These are phyloP conservation scores for Abrus precatorius DNA, from an alignment of 306 rosid species.

Conservation along the genomic window DNA sequence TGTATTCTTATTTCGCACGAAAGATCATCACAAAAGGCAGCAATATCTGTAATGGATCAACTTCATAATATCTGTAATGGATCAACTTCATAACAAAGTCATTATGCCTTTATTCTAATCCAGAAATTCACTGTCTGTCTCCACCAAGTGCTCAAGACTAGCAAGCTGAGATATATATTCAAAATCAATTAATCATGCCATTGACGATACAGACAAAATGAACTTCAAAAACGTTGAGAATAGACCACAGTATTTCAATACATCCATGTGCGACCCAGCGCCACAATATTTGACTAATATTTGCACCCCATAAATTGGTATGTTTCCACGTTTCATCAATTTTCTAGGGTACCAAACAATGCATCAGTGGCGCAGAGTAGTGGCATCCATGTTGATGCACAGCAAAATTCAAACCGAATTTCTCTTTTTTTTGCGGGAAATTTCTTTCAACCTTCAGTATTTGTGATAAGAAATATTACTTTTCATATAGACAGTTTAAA, in stretches of 20 bases:
- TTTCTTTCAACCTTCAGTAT: slow-evolving; percentile 17
- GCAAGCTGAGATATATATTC: no score
- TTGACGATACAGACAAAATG: background rate
- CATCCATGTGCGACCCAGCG: background rate
- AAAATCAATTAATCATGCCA: background rate
- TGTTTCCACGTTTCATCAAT: slow-evolving; percentile 34
- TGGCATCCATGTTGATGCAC: no score
- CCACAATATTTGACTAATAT: slow-evolving; percentile 38
- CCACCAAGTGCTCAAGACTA: background rate
- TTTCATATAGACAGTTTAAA: background rate
- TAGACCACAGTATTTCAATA: background rate
- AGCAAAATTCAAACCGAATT: background rate
- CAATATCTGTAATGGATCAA: background rate
- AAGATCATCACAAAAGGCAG: background rate
- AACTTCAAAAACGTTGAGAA: background rate
- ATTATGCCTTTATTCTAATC: background rate
- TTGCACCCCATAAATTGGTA: background rate
- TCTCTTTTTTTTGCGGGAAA: background rate
- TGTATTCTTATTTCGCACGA: background rate
- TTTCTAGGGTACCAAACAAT: background rate
- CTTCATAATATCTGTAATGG: no score
- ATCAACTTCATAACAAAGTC: no score
- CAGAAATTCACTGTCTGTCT: background rate
- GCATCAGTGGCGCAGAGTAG: background rate
- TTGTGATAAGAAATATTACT: background rate